Conservation (phyloP, 352 stramenopile genomes). For the Phytopythium boreale region DNA sequence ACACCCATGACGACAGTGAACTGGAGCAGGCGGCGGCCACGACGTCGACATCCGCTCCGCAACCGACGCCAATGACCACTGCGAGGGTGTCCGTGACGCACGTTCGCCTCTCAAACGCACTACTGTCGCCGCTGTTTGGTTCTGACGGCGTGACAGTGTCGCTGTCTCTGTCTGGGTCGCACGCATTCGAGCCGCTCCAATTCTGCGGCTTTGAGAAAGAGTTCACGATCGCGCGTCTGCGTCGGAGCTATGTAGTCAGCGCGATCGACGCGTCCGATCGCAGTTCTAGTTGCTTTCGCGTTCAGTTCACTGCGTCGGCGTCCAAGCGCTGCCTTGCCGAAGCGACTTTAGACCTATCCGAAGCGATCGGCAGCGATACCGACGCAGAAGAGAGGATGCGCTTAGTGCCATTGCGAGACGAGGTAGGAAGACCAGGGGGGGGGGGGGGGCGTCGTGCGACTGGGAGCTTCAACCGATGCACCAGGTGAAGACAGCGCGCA, state of each 20-base stretch:
- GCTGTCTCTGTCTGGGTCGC: not conserved
- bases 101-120: not conserved
- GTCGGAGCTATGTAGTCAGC: not conserved
- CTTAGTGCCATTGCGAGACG: not conserved
- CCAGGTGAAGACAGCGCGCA: too few species aligned
- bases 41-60: too few species aligned
- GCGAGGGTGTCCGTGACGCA: not conserved
- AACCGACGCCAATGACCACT: not conserved
- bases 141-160: not conserved
- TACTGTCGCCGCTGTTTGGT: not conserved
- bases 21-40: not conserved
- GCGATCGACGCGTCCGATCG: not conserved
- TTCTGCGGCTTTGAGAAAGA: slow-evolving; percentile 8
- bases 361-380: not conserved
- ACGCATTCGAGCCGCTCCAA: not conserved
- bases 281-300: not conserved
- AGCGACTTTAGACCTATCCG: not conserved
- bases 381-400: not conserved
- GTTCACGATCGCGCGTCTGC: not conserved
- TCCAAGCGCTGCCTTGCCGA: not conserved
- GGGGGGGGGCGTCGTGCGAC: not conserved
- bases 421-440: not conserved
- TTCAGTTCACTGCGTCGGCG: not conserved
- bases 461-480: not conserved
- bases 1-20: not conserved